Percentiles rank a stretch among this genome's conserved stretches.
Conservation (phyloP, 2,329 filamentous ascomycete species). For the Calonectria ilicicola region DNA sequence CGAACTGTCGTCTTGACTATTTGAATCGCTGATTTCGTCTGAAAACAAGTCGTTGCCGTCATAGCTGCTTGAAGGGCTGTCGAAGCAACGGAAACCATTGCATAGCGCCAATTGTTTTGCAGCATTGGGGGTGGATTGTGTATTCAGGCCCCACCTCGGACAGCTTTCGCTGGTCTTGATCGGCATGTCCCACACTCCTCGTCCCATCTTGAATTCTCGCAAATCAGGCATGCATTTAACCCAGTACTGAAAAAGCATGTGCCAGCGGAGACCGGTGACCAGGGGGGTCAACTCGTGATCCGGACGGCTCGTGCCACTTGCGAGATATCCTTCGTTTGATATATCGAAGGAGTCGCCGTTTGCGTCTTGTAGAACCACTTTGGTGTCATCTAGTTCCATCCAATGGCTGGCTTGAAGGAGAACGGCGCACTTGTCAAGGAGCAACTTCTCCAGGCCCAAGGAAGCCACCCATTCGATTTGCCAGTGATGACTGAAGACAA, state of each 20-base stretch:
- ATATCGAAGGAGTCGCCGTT: background rate
- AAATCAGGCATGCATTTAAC: background rate
- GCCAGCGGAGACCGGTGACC: background rate
- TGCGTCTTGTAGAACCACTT: background rate
- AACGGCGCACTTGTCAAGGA: background rate
- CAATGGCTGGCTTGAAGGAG: background rate
- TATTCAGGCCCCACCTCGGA: background rate
- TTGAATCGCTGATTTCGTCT: background rate
- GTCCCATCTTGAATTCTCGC: background rate
- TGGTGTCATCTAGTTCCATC: background rate
- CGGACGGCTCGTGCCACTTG: background rate
- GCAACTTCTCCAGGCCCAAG: background rate
- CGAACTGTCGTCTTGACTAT: background rate
- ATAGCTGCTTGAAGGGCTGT: background rate
- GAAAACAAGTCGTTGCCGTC: background rate
- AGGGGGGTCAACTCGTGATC: background rate
- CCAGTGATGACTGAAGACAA: conserved; percentile 2
- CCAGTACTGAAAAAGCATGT: background rate
- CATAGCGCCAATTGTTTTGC: background rate
- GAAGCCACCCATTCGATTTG: conserved; percentile 3
- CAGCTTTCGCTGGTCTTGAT: background rate
- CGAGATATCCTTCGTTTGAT: background rate
- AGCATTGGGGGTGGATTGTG: too few species aligned
- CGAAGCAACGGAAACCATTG: background rate
- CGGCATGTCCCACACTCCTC: background rate